These are phyloP conservation scores for Chlorella sp. DNA, from an alignment of 139 green algal genomes.

Conservation along the genomic window DNA sequence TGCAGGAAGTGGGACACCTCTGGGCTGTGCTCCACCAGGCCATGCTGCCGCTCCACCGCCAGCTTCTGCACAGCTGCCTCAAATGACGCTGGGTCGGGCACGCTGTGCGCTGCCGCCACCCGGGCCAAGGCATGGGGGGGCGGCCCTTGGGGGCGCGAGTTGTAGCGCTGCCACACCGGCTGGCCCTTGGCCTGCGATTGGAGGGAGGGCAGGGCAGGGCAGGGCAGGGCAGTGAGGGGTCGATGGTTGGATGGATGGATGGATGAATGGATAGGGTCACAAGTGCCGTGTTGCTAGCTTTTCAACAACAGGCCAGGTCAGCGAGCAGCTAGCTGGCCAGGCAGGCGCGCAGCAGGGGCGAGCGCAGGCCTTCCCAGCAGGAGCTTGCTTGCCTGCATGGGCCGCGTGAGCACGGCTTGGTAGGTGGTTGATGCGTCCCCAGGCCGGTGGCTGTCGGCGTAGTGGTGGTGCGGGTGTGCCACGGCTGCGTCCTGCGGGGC, in stretches of 20 bases:
- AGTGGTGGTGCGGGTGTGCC: not conserved
- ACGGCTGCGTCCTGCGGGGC: not conserved
- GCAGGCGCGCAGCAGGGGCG: not conserved
- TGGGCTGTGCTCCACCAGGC: not conserved
- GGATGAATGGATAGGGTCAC: too few species aligned
- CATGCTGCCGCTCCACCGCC: constrained; percentile 13
- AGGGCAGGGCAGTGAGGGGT: too few species aligned
- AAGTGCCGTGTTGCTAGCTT: too few species aligned
- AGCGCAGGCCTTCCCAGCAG: too few species aligned
- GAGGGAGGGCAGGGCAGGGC: too few species aligned
- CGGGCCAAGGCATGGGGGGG: not conserved
- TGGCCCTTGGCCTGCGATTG: too few species aligned
- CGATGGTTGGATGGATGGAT: too few species aligned
- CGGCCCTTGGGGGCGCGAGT: not conserved
- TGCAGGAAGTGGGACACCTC: not conserved
- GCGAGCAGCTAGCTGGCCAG: too few species aligned
- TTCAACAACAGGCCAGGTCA: too few species aligned
- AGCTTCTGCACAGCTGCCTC: not conserved
- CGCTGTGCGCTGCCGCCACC: not conserved
- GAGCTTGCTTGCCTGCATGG: not conserved
- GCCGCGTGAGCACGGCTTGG: not conserved
- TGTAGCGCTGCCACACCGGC: too few species aligned
- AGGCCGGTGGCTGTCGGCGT: not conserved
- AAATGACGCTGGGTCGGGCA: not conserved
- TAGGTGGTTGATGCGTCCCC: not conserved